phyloP scores from a whole-genome alignment of 2,329 filamentous ascomycete species.

The Proliferodiscus dingleyae region DNA sequence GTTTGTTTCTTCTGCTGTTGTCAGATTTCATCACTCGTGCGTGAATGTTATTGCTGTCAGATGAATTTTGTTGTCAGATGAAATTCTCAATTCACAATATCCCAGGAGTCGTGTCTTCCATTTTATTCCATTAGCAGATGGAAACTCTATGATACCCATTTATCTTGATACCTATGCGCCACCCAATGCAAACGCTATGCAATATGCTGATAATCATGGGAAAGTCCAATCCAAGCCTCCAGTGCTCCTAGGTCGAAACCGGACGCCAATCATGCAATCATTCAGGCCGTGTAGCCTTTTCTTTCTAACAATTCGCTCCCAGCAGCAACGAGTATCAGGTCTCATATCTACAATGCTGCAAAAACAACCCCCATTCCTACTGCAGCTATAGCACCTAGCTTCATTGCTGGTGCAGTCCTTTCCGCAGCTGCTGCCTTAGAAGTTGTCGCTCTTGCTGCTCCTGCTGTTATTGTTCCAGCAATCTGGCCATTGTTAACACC shows the following conservation, averaged over 20 bases:
- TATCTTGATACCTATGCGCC: neutral
- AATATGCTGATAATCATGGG: neutral
- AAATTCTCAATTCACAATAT: too few relatives aligned
- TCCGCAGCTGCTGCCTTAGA: constrained; percentile 11
- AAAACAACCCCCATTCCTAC: constrained; percentile 23
- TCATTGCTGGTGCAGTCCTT: constrained; percentile 12
- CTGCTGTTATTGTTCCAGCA: constrained; percentile 10
- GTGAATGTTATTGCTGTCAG: too few relatives aligned
- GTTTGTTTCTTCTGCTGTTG: too few relatives aligned
- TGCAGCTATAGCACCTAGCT: constrained; percentile 19
- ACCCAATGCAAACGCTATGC: neutral
- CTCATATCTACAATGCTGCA: constrained; percentile 20
- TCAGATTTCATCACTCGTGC: too few relatives aligned
- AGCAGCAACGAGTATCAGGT: neutral
- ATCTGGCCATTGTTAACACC: constrained; percentile 11
- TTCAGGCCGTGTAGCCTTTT: neutral
- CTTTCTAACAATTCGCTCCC: neutral
- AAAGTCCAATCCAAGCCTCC: too few relatives aligned
- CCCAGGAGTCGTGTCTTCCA: too few relatives aligned
- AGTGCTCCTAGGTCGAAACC: neutral
- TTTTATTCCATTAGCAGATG: neutral
- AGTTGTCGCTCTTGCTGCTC: constrained; percentile 8
- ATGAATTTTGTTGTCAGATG: too few relatives aligned
- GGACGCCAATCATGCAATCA: neutral
- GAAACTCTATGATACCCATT: neutral